Percentiles rank a stretch among this genome's conserved stretches.
Conservation (phyloP, 2,329 filamentous ascomycete genomes). For the Furcasterigmium sp. region DNA sequence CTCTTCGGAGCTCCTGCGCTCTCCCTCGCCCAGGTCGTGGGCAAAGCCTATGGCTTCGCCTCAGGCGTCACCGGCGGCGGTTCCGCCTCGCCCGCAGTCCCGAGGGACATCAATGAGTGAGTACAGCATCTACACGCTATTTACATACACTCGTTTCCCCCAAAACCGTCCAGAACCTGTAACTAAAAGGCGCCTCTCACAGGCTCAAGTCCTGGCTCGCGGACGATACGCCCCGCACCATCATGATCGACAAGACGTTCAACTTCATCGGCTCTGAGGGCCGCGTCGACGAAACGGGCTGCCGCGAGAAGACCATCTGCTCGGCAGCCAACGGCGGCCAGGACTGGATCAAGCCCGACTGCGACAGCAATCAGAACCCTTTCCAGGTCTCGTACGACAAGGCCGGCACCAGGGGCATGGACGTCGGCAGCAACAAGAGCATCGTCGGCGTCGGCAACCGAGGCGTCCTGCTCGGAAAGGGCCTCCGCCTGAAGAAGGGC, state of each 20-base stretch:
- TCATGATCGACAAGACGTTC: constrained; percentile 24
- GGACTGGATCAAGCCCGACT: constrained; percentile 20
- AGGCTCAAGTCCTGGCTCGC: constrained; percentile 19
- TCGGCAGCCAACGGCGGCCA: constrained; percentile 11
- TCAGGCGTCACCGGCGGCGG: constrained; percentile 5
- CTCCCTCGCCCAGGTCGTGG: constrained; percentile 2
- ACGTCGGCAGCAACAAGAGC: constrained; percentile 32
- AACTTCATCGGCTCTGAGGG: constrained; percentile 18
- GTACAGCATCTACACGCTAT: neutral
- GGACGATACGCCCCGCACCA: constrained; percentile 24
- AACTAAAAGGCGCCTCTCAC: no score
- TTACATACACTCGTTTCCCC: neutral
- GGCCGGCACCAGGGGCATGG: constrained; percentile 22
- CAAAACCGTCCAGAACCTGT: neutral
- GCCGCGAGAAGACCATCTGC: constrained; percentile 13
- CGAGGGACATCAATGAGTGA: constrained; percentile 6
- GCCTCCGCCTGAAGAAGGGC: constrained; percentile 25
- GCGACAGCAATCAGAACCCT: constrained; percentile 10
- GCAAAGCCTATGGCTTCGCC: constrained; percentile 4
- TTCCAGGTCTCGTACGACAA: constrained; percentile 23
- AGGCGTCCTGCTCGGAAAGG: constrained; percentile 34
- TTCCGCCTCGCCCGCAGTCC: constrained; percentile 1
- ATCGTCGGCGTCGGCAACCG: constrained; percentile 30
- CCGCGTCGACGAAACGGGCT: constrained; percentile 15
- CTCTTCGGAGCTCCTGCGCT: constrained; percentile 1